These are phyloP conservation scores for Bipolaris oryzae DNA, from an alignment of 2,329 filamentous ascomycete genomes.

Conservation along the genomic window DNA sequence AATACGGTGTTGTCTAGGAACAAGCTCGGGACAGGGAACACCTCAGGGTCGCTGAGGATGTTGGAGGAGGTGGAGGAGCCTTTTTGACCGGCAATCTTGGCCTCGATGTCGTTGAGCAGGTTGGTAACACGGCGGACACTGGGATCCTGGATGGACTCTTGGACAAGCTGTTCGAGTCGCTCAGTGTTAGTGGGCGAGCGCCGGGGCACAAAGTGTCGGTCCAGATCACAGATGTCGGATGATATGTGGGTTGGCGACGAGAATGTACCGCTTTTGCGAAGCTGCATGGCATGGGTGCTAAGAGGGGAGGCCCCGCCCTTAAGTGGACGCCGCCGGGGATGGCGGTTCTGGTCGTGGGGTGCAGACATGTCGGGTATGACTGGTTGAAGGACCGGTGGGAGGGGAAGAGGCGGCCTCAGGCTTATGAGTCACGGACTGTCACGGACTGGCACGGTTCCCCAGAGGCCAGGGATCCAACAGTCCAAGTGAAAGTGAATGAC, in stretches of 20 bases:
- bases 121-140: slow-evolving; percentile 54
- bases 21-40: slow-evolving; percentile 56
- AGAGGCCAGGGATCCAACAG: slow-evolving; percentile 25
- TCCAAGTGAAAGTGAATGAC: slow-evolving; percentile 33
- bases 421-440: slow-evolving; percentile 44
- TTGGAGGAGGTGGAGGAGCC: slow-evolving; percentile 39
- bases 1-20: slow-evolving; percentile 48
- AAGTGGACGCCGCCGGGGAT: slow-evolving; percentile 56
- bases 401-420: slow-evolving; percentile 38
- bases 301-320: slow-evolving; percentile 44
- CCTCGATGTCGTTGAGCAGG: slow-evolving; percentile 54
- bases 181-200: slow-evolving; percentile 58
- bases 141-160: slow-evolving; percentile 54
- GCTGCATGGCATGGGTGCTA: slow-evolving; percentile 51
- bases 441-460: slow-evolving; percentile 22
- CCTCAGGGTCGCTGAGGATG: slow-evolving; percentile 56
- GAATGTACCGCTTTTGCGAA: slow-evolving; percentile 58
- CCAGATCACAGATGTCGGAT: slow-evolving; percentile 49
- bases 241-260: slow-evolving; percentile 50
- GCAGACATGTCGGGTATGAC: slow-evolving; percentile 49
- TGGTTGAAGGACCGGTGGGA: slow-evolving; percentile 34
- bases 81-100: slow-evolving; percentile 49
- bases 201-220: slow-evolving; percentile 50
- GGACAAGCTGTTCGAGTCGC: slow-evolving; percentile 55
- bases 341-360: slow-evolving; percentile 48